These are phyloP conservation scores for Pichia sp. DNA, from an alignment of 1,139 yeast species.

Conservation along the genomic window DNA sequence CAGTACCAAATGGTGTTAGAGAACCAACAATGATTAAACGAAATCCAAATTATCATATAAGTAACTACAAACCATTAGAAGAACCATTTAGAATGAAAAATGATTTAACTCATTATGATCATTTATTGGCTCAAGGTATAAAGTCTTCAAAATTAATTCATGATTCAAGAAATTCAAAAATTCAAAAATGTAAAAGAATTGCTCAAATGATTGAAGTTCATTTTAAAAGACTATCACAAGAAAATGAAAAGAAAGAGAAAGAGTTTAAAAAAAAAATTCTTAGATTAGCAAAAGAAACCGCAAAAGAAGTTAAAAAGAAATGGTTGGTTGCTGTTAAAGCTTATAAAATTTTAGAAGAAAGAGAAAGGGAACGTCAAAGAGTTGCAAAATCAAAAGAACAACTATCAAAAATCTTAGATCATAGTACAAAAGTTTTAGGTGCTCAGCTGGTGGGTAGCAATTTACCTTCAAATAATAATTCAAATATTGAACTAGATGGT, in stretches of 20 bases:
- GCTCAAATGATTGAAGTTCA: constrained; percentile 82
- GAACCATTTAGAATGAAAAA: constrained; percentile 38
- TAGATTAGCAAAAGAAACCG: constrained; percentile 69
- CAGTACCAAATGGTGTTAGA: constrained; percentile 28
- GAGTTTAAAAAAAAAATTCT: constrained; percentile 64
- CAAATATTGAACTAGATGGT: constrained; percentile 10
- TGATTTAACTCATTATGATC: constrained; percentile 59
- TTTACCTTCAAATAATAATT: constrained; percentile 17
- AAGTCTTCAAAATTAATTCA: constrained; percentile 65
- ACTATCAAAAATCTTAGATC: constrained; percentile 80
- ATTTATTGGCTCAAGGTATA: constrained; percentile 69
- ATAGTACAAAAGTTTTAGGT: constrained; percentile 82
- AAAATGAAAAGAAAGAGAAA: constrained; percentile 71
- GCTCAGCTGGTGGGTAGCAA: constrained; percentile 58
- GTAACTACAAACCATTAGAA: constrained; percentile 33
- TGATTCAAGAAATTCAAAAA: constrained; percentile 60
- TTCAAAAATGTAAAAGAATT: constrained; percentile 62
- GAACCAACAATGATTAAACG: constrained; percentile 33
- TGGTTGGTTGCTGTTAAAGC: constrained; percentile 93
- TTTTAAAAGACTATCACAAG: constrained; percentile 80
- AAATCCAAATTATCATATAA: constrained; percentile 25
- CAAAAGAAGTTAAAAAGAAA: constrained; percentile 78
- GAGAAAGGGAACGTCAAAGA: constrained; percentile 64
- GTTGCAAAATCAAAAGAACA: constrained; percentile 79
- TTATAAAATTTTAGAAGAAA: constrained; percentile 43